Base-by-base conservation (phyloP, 345 rosid species). In the Brassica juncea region DNA sequence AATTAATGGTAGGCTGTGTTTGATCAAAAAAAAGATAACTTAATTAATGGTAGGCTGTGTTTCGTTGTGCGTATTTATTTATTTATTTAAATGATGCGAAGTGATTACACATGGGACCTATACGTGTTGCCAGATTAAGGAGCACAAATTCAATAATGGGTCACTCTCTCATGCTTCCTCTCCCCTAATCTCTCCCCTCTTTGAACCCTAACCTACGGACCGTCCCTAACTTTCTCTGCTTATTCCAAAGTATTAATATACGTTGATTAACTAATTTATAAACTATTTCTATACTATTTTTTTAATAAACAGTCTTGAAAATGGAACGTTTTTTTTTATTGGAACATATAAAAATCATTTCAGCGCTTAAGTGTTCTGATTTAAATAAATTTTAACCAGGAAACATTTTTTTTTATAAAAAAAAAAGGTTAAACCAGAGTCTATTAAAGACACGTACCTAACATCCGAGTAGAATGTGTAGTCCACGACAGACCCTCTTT, bases 191-290 rank as follows among this genome's bases (percentile, higher is more conserved):
- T 77, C 74, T 77, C 23, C 81, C 78, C 34, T 76, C 70, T 77
- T 77, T 81, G 84, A 81, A 76, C 81, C 84, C 84, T 81, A 81
- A 81, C 81, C 81, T 68, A 77, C 84, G 77, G 84, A 81, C 84
- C 84, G 77, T 59, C 31, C 61, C 77, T 70, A 67, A 19, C 71
- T 72, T 68, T 49, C 72, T 35, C 58, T 76, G 28, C 1, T 68
- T 42, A 58, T 55, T 42, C 2, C 39, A n/a, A 71, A 19, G n/a
- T 47, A 31, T 14, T 35, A 60, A 32, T 15, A 32, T 42, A 1
- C 30, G 23, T 61, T 68, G 35, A 62, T 52, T 65, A 49, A n/a
- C 15, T 49, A 5, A 49, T 49, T 14, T n/a, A 49, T n/a, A 49
- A 35, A 54, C 15, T 49, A 23, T n/a, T 10, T 27, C 12, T n/a